Evolutionary conservation across 176 grass and related monocot species (phyloP), one percentile per base, ranked within the genome.

Genomic region (Oryza punctata): DNA sequence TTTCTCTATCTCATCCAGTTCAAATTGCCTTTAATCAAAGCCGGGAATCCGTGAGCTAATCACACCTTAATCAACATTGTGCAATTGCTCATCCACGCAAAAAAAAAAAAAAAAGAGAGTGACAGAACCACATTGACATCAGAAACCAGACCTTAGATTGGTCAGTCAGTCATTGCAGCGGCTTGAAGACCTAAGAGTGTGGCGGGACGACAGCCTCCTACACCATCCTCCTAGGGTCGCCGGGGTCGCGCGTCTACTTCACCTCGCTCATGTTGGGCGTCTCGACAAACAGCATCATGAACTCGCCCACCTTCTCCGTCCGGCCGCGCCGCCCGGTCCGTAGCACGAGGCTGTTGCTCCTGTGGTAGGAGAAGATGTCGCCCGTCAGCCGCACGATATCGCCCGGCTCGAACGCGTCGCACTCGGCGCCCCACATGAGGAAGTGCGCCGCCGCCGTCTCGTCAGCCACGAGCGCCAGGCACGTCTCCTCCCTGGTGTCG

Each of bases 231-330:
- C 72, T 66, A 4, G 81, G 72, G 66, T 93, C 73, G 16, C 3
- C 73, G 23, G 84, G 88, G 68, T 92, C 80, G 0, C n/a, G 63
- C 8, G 14, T 59, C 81, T 86, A 89, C 70, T 45, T 82, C 76
- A 95, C 12, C 93, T 98, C 91, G 65, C 92, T 98, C 93, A 94
- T 92, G 85, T 98, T 98, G 24, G 96, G 96, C 37, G 89, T 91
- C 85, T 98, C 93, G 11, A 94, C 96, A 57, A 98, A 94, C n/a
- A 87, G 12, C 91, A 95, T 95, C 50, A 89, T 90, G 86, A 95
- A 98, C 82, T 92, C 93, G 13, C 87, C 87, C 78, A 92, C 82
- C 87, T 92, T 94, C 82, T 90, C 78, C 0, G 80, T 78, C 35
- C 65, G 81, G 1, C 93, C 96, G 47, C 76, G 90, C 68, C 91